Percentiles rank a stretch among this genome's conserved stretches.
phyloP scores from a whole-genome alignment of 805 yeast genomes.

The Wickerhamiella sergipiensis region DNA sequence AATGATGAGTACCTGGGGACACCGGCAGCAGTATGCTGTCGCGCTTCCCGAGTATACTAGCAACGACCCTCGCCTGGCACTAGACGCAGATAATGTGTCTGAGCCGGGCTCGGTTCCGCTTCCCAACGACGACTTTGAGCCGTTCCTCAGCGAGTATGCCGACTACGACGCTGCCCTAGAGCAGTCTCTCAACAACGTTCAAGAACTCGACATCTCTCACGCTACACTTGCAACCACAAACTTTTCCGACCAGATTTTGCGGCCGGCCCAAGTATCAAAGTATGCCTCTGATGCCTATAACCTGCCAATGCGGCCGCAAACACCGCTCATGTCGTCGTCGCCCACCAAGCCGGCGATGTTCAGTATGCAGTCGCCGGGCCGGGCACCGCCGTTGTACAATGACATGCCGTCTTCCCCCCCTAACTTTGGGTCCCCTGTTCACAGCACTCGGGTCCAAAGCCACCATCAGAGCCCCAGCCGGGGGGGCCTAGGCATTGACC shows the following conservation, averaged over 20 bases:
- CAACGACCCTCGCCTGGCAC: conserved; percentile 3
- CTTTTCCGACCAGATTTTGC: background rate
- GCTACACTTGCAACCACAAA: background rate
- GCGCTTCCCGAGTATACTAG: background rate
- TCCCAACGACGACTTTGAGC: conserved; percentile 43
- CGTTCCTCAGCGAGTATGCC: conserved; percentile 29
- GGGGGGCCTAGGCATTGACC: conserved; percentile 5
- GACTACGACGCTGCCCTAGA: conserved; percentile 38
- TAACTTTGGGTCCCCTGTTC: conserved; percentile 9
- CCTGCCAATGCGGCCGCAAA: background rate
- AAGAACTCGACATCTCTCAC: conserved; percentile 52
- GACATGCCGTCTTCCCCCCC: conserved; percentile 17
- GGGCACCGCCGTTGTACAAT: background rate
- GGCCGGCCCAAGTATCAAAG: background rate
- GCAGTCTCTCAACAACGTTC: conserved; percentile 37
- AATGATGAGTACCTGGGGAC: background rate
- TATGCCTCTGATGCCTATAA: background rate
- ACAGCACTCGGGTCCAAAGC: background rate
- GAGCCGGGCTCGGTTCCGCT: conserved; percentile 29
- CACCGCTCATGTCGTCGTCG: conserved; percentile 2
- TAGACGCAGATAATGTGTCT: conserved; percentile 11
- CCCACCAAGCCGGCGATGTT: background rate
- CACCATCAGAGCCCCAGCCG: background rate
- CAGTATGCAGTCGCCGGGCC: background rate
- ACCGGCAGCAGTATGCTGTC: background rate